A percentile compares a stretch with the other conserved stretches of the same genome.
Evolutionary conservation across 2,329 filamentous ascomycete species (phyloP).

Genomic region (Penicillium decumbens): DNA sequence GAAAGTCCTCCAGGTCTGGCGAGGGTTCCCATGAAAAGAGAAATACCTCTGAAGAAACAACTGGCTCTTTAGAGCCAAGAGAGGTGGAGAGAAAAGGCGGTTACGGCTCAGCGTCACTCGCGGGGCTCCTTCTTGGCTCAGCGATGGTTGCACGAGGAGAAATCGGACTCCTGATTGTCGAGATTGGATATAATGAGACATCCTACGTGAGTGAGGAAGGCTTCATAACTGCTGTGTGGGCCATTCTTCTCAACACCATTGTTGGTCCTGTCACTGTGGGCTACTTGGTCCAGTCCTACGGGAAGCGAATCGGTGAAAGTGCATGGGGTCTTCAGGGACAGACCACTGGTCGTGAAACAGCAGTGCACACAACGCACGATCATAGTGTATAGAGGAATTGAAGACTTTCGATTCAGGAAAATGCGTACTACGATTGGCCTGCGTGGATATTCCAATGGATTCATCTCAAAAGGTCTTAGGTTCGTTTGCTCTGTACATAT

Average conservation of each 20-base stretch:
- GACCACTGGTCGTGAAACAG: not conserved
- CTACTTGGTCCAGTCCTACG: conserved; percentile 23
- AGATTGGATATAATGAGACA: conserved; percentile 31
- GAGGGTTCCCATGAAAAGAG: not conserved
- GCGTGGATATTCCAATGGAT: not conserved
- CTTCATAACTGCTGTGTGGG: conserved; percentile 27
- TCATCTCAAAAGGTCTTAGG: not conserved
- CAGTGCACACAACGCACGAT: not conserved
- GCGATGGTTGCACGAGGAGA: conserved; percentile 35
- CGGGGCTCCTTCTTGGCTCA: conserved; percentile 27
- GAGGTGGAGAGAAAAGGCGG: not conserved
- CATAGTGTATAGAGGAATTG: not conserved
- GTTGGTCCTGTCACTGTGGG: conserved; percentile 29
- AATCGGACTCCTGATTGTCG: conserved; percentile 32
- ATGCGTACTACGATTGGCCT: too few species aligned
- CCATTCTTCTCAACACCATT: conserved; percentile 33
- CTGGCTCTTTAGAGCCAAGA: not conserved
- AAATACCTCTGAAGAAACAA: not conserved
- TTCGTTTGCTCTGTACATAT: not conserved
- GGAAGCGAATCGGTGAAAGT: conserved; percentile 19
- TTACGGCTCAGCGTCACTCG: conserved; percentile 15
- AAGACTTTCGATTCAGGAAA: not conserved
- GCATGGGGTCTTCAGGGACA: conserved; percentile 26
- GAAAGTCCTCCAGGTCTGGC: not conserved
- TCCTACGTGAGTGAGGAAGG: conserved; percentile 17